Conservation (phyloP, 202 grass and related monocot species). For the Dendrocalamus latiflorus region DNA sequence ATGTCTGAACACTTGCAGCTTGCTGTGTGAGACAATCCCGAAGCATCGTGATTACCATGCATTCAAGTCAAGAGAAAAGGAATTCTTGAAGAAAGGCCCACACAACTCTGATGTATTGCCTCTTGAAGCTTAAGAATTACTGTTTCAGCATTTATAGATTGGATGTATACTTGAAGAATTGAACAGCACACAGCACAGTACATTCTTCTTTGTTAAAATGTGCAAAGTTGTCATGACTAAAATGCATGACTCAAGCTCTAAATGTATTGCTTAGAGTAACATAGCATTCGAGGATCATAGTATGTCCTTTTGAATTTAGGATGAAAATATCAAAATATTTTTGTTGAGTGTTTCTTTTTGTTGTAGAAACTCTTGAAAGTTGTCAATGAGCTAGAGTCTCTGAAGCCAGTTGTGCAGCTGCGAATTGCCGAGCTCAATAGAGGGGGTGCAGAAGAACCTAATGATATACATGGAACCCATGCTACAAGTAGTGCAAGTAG, state of each 20-base stretch:
- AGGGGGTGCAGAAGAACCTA: constrained; percentile 21
- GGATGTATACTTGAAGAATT: not conserved
- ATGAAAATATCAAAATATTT: not conserved
- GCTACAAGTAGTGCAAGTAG: constrained; percentile 15
- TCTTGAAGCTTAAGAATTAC: constrained; percentile 14
- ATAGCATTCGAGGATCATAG: not conserved
- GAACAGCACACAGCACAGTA: not conserved
- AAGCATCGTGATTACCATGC: constrained; percentile 73
- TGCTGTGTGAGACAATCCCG: constrained; percentile 89
- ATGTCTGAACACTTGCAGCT: constrained; percentile 43
- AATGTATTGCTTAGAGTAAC: not conserved
- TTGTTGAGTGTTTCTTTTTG: not conserved
- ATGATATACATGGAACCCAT: constrained; percentile 24
- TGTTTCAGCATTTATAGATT: constrained; percentile 15
- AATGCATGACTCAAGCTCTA: not conserved
- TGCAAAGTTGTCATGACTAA: not conserved
- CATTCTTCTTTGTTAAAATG: not conserved
- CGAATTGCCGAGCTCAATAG: constrained; percentile 60
- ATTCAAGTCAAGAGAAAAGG: constrained; percentile 64
- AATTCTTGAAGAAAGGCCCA: constrained; percentile 61
- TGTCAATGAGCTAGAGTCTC: constrained; percentile 72
- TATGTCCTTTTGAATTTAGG: not conserved
- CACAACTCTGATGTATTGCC: constrained; percentile 31
- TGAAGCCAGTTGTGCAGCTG: constrained; percentile 70
- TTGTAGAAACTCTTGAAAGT: constrained; percentile 82